Evolutionary conservation across 495 filamentous ascomycete genomes (phyloP), one percentile per base, ranked within the genome.

Genomic region (Aspergillus ellipticus): DNA sequence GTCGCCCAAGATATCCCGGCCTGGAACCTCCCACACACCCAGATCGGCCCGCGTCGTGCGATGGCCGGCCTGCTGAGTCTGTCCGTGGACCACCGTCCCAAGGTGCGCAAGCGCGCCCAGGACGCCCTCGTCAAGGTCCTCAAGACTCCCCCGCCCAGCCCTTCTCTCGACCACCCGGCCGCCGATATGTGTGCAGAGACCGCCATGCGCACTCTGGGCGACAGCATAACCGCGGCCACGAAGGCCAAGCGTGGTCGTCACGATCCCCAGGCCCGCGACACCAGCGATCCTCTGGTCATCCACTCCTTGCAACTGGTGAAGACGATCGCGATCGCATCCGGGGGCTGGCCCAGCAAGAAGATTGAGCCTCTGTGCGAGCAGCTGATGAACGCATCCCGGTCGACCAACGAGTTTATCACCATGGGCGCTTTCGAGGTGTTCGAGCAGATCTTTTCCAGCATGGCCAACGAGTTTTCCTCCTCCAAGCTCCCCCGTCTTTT

Each of bases 341-440:
- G 89, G 43, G 93, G 95, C 45, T 98, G 95, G 95, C 94, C 94
- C n/a, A 95, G 87, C 72, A 88, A 86, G 76, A 95, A 95, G 72
- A 92, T 97, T 46, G 94, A 98, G 73, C 72, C 84, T 4, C 80
- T 98, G 31, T 96, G 92, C 67, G 91, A 96, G 66, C 71, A 92
- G 33, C 74, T 98, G 53, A 87, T 98, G 65, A 84, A 83, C 55
- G 93, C 96, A 33, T 92, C 94, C 1, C 84, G 82, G 58, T 89
- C 89, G 13, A 94, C 81, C 66, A 97, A 94, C 69, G 90, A 97
- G 67, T 96, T 90, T 68, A 86, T 98, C 71, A 95, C 89, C 43
- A 91, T 96, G 85, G 85, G 89, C 17, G 91, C 93, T 2, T 97
- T 98, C 64, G 92, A 96, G 58, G 88, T 97, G 6, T 97, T 98